These are phyloP conservation scores for Nemania serpens DNA, from an alignment of 2,329 filamentous ascomycete species.

Conservation along the genomic window DNA sequence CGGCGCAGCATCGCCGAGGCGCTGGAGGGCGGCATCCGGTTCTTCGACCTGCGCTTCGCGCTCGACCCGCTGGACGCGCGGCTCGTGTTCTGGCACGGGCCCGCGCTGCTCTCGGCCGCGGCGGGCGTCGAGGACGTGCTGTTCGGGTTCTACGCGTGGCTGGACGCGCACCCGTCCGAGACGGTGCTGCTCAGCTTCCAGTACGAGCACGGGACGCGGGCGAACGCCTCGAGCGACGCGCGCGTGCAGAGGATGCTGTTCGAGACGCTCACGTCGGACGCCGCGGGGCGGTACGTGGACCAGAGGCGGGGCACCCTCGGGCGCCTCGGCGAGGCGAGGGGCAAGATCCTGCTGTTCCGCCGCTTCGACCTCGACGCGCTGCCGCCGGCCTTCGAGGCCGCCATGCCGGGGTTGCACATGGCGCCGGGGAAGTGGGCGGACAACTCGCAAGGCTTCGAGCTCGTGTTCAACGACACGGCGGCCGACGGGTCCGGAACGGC, in stretches of 20 bases:
- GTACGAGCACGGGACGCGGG: constrained; percentile 48
- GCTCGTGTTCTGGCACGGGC: constrained; percentile 55
- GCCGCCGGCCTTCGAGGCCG: constrained; percentile 37
- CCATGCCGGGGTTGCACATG: constrained; percentile 53
- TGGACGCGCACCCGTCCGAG: constrained; percentile 52
- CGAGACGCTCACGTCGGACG: constrained; percentile 44
- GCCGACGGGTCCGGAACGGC: constrained; percentile 44
- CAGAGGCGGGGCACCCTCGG: constrained; percentile 17
- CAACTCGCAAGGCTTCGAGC: constrained; percentile 46
- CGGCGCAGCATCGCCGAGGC: constrained; percentile 42
- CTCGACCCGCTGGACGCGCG: constrained; percentile 50
- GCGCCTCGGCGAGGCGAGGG: constrained; percentile 31
- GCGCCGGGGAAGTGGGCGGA: constrained; percentile 50
- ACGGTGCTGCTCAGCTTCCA: constrained; percentile 52
- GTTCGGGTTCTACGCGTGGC: constrained; percentile 54
- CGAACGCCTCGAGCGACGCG: constrained; percentile 42
- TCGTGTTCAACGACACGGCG: constrained; percentile 47
- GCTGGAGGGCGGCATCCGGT: constrained; percentile 53
- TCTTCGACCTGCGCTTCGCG: constrained; percentile 56
- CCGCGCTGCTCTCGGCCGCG: constrained; percentile 50
- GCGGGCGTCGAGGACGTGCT: constrained; percentile 51
- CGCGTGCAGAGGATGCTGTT: constrained; percentile 46
- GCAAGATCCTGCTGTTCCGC: constrained; percentile 47
- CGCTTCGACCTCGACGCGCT: constrained; percentile 47
- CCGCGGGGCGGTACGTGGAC: constrained; percentile 47